Evolutionary conservation across 208 protist genomes (phyloP).

Genomic region (Leishmania braziliensis): DNA sequence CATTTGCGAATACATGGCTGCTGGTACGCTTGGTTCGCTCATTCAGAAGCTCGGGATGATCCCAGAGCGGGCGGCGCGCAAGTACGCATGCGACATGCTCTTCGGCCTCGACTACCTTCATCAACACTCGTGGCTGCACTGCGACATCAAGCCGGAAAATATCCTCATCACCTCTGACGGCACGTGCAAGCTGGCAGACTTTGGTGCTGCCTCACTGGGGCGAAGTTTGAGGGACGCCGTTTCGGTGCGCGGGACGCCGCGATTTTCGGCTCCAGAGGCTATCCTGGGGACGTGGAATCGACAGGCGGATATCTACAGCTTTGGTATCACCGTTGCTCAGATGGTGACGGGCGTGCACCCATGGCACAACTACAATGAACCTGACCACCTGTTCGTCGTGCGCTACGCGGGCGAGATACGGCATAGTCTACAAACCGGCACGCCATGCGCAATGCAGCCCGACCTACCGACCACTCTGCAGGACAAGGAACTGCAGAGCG

Average conservation of each 20-base stretch:
- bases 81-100: constrained; percentile 71
- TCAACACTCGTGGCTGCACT: constrained; percentile 77
- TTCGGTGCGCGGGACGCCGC: constrained; percentile 64
- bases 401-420: constrained; percentile 41
- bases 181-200: constrained; percentile 89
- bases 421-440: constrained; percentile 28
- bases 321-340: constrained; percentile 78
- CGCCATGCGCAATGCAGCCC: constrained; percentile 46
- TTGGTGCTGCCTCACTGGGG: constrained; percentile 73
- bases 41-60: constrained; percentile 43
- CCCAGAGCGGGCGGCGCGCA: constrained; percentile 45
- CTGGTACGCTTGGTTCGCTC: constrained; percentile 75
- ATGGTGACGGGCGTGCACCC: constrained; percentile 72
- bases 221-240: constrained; percentile 41
- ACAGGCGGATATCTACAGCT: constrained; percentile 83
- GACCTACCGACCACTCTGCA: constrained; percentile 36
- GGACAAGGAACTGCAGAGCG: constrained; percentile 45
- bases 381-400: constrained; percentile 55
- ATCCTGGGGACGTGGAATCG: constrained; percentile 47
- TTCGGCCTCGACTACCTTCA: constrained; percentile 87
- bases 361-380: constrained; percentile 49
- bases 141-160: constrained; percentile 93
- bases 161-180: constrained; percentile 79
- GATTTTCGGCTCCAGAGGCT: constrained; percentile 81
- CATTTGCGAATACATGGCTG: constrained; percentile 84